A percentile compares a stretch with the other conserved stretches of the same genome.
Evolutionary conservation across 345 rosid species (phyloP).

Genomic region (Citrus mangshanensis): DNA sequence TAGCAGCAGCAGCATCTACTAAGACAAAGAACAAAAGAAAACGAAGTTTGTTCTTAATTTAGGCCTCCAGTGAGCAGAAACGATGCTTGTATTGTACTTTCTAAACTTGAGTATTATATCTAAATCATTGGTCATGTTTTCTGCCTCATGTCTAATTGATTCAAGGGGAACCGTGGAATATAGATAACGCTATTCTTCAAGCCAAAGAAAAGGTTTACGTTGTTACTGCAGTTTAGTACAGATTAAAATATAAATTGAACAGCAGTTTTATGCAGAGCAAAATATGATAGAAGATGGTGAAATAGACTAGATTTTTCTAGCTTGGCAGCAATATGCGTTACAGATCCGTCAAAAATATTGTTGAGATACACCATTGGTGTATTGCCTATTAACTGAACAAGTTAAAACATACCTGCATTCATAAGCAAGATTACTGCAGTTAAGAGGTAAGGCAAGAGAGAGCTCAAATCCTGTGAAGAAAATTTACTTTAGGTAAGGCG

Average conservation of each 20-base stretch:
- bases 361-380: conserved; percentile 68
- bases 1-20: background rate
- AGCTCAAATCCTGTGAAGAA: too few species aligned
- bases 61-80: too few species aligned
- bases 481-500: too few species aligned
- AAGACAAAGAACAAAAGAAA: background rate
- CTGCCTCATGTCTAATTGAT: conserved; percentile 45
- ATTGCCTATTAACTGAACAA: conserved; percentile 52
- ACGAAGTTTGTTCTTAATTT: too few species aligned
- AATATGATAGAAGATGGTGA: too few species aligned
- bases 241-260: too few species aligned
- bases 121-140: conserved; percentile 41
- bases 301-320: conserved; percentile 27
- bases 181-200: conserved; percentile 59
- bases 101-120: background rate
- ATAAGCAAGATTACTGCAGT: too few species aligned
- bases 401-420: background rate
- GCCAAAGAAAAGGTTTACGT: background rate
- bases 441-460: too few species aligned
- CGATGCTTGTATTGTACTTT: too few species aligned
- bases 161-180: conserved; percentile 53
- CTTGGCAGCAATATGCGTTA: conserved; percentile 58
- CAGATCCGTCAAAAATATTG: conserved; percentile 55
- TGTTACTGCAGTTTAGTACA: background rate
- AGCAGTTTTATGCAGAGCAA: too few species aligned